Evolutionary conservation across 257 asterid genomes (phyloP).

Genomic region (Ilex asprella): DNA sequence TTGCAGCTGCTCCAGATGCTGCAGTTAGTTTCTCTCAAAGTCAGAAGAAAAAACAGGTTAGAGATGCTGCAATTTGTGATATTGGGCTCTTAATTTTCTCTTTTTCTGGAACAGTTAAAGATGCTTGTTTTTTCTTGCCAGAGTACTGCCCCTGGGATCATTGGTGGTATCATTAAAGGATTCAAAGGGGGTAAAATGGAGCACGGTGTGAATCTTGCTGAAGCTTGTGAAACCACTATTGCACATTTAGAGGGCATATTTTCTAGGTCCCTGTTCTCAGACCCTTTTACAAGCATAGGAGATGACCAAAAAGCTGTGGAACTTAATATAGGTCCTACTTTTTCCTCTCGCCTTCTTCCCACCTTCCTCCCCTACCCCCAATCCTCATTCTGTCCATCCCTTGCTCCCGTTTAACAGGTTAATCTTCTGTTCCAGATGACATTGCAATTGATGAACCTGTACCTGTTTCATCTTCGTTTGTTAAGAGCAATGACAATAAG

Average conservation of each 20-base stretch:
- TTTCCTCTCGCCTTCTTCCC: not conserved
- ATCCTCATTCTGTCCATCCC: not conserved
- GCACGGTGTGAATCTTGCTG: constrained; percentile 28
- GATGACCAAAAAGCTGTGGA: constrained; percentile 39
- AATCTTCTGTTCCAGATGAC: constrained; percentile 53
- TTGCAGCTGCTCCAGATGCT: constrained; percentile 57
- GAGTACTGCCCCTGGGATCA: constrained; percentile 51
- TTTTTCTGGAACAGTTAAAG: constrained; percentile 17
- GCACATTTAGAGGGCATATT: constrained; percentile 67
- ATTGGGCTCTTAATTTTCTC: constrained; percentile 5
- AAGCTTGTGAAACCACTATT: constrained; percentile 44
- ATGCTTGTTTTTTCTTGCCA: constrained; percentile 26
- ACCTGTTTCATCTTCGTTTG: constrained; percentile 38
- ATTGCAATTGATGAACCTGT: constrained; percentile 60
- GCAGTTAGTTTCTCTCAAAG: constrained; percentile 35
- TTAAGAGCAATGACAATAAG: constrained; percentile 19
- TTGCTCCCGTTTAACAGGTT: not conserved
- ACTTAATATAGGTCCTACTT: constrained; percentile 50
- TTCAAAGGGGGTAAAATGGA: constrained; percentile 61
- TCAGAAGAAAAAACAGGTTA: constrained; percentile 61
- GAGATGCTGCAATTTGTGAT: constrained; percentile 4
- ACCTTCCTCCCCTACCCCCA: not conserved
- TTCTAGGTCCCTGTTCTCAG: constrained; percentile 91
- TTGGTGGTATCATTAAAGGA: constrained; percentile 73
- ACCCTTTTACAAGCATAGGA: constrained; percentile 20